phyloP scores from a whole-genome alignment of 2,329 filamentous ascomycete genomes.

The Hirsutella thompsonii region DNA sequence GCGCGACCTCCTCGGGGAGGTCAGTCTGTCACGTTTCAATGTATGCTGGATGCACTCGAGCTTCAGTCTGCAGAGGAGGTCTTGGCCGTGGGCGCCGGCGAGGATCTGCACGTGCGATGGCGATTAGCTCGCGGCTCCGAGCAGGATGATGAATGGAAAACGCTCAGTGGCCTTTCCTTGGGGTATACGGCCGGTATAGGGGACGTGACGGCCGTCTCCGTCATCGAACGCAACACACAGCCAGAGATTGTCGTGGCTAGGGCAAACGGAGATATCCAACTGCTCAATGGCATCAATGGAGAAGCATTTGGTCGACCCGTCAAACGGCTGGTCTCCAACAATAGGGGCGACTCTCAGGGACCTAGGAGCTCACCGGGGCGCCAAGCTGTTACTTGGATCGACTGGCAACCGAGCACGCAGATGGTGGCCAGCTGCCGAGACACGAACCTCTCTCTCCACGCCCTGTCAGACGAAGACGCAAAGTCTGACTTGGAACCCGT shows the following conservation, averaged over 20 bases:
- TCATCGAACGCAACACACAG: conserved; percentile 22
- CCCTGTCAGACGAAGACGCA: conserved; percentile 8
- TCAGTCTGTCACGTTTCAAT: conserved; percentile 28
- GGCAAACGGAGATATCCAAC: conserved; percentile 33
- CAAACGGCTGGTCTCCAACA: conserved; percentile 9
- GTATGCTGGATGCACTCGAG: conserved; percentile 32
- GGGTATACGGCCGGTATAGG: conserved; percentile 31
- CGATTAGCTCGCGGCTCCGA: conserved; percentile 15
- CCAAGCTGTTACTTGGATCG: conserved; percentile 18
- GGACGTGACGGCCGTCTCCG: conserved; percentile 34
- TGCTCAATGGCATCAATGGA: conserved; percentile 25
- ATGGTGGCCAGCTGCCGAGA: conserved; percentile 18
- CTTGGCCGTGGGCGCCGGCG: conserved; percentile 36
- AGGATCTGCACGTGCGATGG: conserved; percentile 32
- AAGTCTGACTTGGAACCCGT: conserved; percentile 8
- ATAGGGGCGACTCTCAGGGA: background rate
- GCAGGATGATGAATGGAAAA: conserved; percentile 20
- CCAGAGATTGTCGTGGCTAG: conserved; percentile 31
- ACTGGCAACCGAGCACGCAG: conserved; percentile 16
- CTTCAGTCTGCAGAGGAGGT: conserved; percentile 27
- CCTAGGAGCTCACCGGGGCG: conserved; percentile 8
- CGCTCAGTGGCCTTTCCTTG: conserved; percentile 21
- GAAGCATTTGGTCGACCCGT: conserved; percentile 13
- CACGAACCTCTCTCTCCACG: conserved; percentile 16
- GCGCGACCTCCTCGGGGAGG: conserved; percentile 3